Evolutionary conservation across 106 monocot species (phyloP).

Genomic region (Allium sativum): DNA sequence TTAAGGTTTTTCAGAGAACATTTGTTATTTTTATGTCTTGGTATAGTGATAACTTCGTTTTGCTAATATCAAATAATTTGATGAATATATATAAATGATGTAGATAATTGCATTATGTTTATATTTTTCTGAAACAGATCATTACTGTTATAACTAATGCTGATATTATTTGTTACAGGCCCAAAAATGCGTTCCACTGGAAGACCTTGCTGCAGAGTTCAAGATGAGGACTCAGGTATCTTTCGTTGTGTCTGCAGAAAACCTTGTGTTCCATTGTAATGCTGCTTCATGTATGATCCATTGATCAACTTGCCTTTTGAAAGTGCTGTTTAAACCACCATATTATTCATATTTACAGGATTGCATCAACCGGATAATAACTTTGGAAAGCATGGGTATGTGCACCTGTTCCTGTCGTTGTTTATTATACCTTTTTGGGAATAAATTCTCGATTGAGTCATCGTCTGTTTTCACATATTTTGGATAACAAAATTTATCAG

Average conservation of each 20-base stretch:
- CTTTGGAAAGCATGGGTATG: constrained; percentile 66
- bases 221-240: constrained; percentile 52
- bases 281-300: not conserved
- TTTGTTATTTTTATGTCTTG: no score
- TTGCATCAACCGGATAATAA: constrained; percentile 73
- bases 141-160: no score
- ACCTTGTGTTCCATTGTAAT: not conserved
- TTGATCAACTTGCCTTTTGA: not conserved
- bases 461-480: not conserved
- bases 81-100: no score
- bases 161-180: constrained; percentile 24
- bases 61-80: no score
- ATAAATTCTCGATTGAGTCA: not conserved
- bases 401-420: not conserved
- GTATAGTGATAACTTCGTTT: no score
- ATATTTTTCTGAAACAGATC: no score
- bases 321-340: not conserved
- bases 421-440: not conserved
- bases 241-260: constrained; percentile 1
- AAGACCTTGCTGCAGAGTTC: constrained; percentile 72
- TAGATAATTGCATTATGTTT: no score
- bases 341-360: constrained; percentile 37
- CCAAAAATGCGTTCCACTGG: constrained; percentile 62
- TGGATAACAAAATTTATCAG: not conserved
- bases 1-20: no score